Evolutionary conservation across 495 filamentous ascomycete species (phyloP), one percentile per base, ranked within the genome.

Genomic region (Penicillium cinerascens): DNA sequence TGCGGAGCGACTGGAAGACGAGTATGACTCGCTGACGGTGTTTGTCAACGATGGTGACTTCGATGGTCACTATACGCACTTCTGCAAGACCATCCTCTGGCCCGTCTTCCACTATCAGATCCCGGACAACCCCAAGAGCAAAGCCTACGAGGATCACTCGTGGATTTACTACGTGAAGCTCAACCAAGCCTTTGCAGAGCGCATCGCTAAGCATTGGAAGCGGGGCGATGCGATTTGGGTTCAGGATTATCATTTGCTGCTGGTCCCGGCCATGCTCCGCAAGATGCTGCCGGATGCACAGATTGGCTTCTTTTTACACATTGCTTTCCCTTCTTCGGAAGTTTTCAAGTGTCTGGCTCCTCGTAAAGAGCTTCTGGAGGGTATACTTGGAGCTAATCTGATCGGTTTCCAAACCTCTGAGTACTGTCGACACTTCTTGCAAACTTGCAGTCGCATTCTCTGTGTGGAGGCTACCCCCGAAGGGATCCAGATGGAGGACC

Each of bases 101-200:
- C 88, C 88, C 6, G 90, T 96, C 33, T 95, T 96, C 68, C 91
- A 97, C 68, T 96, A 97, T 67, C 90, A 95, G 67, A 93, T 96
- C 54, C 92, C 92, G 2, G 92, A 96, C 66, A 91, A 93, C 65
- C 92, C 92, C 10, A 96, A 95, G 77, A 96, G 89, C 82, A 96
- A 96, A 74, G 92, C 92, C 0, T 97, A 95, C 63, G 85, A 91
- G 65, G 92, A 97, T 63, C 91, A 97, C 60, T 96, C 91, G 2
- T 97, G 90, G 90, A 81, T 89, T 59, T 95, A 89, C 69, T 97
- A 96, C 63, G 87, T 89, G 50, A 88, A 87, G 37, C 74, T 96
- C 59, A 96, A 96, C 71, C 85, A 91, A 67, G 89, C 85, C 3
- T 95, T 96, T 67, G 92, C 92, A 5, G 86, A 96, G 59, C 85